These are phyloP conservation scores for Drechslera avenae DNA, from an alignment of 2,329 filamentous ascomycete species.

Conservation along the genomic window DNA sequence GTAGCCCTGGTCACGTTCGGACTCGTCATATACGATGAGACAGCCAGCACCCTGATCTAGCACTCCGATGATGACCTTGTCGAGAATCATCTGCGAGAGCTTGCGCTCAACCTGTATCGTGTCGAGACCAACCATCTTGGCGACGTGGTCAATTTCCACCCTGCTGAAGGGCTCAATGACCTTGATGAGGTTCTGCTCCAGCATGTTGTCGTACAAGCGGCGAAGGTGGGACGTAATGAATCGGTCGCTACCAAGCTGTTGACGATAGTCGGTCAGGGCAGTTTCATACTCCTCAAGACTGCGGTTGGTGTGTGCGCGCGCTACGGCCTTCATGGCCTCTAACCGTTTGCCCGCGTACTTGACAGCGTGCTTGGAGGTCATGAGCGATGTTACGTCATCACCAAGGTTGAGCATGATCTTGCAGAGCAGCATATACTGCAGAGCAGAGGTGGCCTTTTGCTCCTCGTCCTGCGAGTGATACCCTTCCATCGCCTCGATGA, in stretches of 20 bases:
- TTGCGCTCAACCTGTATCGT: slow-evolving; percentile 97
- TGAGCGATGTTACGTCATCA: slow-evolving; percentile 93
- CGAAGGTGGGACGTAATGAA: slow-evolving; percentile 98
- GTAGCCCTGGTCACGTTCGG: slow-evolving; percentile 88
- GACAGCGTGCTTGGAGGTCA: slow-evolving; percentile 94
- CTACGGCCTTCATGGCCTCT: slow-evolving; percentile 99
- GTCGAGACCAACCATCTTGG: slow-evolving; percentile 95
- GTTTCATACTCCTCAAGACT: slow-evolving; percentile 97
- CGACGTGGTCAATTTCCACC: slow-evolving; percentile 95
- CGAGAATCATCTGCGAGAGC: slow-evolving; percentile 98
- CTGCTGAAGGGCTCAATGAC: slow-evolving; percentile 98
- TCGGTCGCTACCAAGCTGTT: slow-evolving; percentile 89
- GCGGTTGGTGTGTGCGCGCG: slow-evolving; percentile 91
- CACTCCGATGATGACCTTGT: slow-evolving; percentile 98
- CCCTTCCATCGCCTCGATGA: slow-evolving; percentile 97
- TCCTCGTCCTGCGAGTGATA: slow-evolving; percentile 92
- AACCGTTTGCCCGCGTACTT: slow-evolving; percentile 95
- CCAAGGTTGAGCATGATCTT: slow-evolving; percentile 99
- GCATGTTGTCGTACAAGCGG: slow-evolving; percentile 94
- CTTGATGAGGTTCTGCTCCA: slow-evolving; percentile 99
- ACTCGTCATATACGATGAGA: slow-evolving; percentile 96
- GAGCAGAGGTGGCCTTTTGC: slow-evolving; percentile 87
- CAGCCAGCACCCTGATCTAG: slow-evolving; percentile 97
- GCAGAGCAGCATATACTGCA: slow-evolving; percentile 99
- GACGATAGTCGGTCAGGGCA: slow-evolving; percentile 85